Evolutionary conservation across 2,329 filamentous ascomycete species (phyloP), one percentile per base, ranked within the genome.

Genomic region (Fusarium setosum): DNA sequence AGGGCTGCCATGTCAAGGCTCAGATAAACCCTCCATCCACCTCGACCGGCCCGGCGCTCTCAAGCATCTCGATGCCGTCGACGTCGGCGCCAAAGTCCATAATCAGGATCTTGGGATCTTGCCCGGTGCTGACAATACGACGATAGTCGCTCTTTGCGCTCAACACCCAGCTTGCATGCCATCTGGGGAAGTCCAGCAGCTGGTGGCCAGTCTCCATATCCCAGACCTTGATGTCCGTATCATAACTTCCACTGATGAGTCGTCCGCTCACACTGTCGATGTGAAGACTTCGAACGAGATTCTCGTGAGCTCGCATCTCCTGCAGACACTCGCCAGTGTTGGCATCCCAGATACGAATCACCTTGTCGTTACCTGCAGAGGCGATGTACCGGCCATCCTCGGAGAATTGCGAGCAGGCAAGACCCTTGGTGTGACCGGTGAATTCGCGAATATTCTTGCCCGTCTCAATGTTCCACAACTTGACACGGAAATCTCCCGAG

Each of bases 101-200:
- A 61, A 99, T 91, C 59, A 98, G 81, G 50, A 96, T 94, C 75
- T 96, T 91, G 31, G 94, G 92, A 73, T 97, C 94, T 78, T 99
- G 96, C 48, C 94, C 96, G 1, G 95, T 97, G 71, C 93, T 96
- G 63, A 99, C 92, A 65, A 99, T 96, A 63, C 96, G 89, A 59
- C 95, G 86, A 78, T 98, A 98, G 75, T 99, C 95, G 65, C 92
- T 94, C 84, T 97, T 97, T 50, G 96, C 96, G 66, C 93, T 94
- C 59, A 99, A 82, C 73, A 99, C 96, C 96, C 96, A 99, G 79
- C 93, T 97, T 11, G 91, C 91, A 59, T 97, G 97, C 94, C 94
- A 98, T 69, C 92, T 90, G n/a, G 94, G 92, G 72, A 97, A 95
- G 70, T 94, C 90, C 63, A 96, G 87, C 61, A 95, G 86, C 69